Conservation (phyloP, 1,139 yeast species). For the Arxiozyma heterogenica region DNA sequence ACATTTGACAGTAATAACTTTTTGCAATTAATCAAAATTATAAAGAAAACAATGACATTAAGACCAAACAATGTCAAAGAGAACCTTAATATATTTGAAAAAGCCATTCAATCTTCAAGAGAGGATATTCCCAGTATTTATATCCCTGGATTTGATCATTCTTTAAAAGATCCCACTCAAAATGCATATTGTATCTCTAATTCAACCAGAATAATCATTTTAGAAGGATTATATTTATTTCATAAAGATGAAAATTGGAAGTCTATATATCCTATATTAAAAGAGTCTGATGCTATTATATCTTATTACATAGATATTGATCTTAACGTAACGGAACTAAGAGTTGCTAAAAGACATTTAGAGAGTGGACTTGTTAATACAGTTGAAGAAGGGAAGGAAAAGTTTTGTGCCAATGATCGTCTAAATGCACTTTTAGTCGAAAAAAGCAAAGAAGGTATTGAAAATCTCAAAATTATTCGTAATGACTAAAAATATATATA, state of each 20-base stretch:
- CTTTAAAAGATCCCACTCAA: slow-evolving; percentile 51
- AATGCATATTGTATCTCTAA: slow-evolving; percentile 37
- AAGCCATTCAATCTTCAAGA: slow-evolving; percentile 14
- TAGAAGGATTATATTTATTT: slow-evolving; percentile 59
- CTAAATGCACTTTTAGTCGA: slow-evolving; percentile 55
- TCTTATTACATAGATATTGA: slow-evolving; percentile 36
- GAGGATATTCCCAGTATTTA: slow-evolving; percentile 31
- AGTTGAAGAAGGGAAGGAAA: slow-evolving; percentile 48
- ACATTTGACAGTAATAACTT: slow-evolving; percentile 63
- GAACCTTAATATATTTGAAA: slow-evolving; percentile 9
- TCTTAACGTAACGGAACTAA: slow-evolving; percentile 37
- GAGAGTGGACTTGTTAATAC: slow-evolving; percentile 53
- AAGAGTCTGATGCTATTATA: slow-evolving; percentile 15
- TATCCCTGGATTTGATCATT: slow-evolving; percentile 75
- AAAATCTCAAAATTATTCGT: slow-evolving; percentile 28
- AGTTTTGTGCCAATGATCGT: slow-evolving; percentile 63
- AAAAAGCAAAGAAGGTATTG: slow-evolving; percentile 35
- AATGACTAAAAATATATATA: slow-evolving; percentile 22
- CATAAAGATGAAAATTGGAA: slow-evolving; percentile 45
- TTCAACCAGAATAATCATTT: slow-evolving; percentile 40
- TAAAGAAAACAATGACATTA: slow-evolving; percentile 20
- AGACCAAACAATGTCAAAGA: slow-evolving; percentile 8
- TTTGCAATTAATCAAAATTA: slow-evolving; percentile 31
- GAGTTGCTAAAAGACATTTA: slow-evolving; percentile 68
- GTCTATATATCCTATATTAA: slow-evolving; percentile 30